phyloP scores from a whole-genome alignment of 176 grass and related monocot species.

The Carex pumila region DNA sequence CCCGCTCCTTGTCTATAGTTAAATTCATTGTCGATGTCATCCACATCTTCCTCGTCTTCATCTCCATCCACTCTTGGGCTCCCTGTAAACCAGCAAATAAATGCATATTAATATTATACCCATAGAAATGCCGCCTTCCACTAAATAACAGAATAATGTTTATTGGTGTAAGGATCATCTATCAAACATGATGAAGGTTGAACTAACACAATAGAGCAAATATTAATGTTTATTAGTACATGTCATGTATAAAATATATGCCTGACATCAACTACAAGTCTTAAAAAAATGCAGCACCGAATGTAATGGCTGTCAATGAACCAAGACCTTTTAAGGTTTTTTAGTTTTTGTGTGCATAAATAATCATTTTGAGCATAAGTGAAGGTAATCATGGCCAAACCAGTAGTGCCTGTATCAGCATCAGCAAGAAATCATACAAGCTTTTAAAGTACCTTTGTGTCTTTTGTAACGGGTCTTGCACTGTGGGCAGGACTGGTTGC shows the following conservation, averaged over 20 bases:
- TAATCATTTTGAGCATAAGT: not conserved
- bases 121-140: not conserved
- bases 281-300: not conserved
- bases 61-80: conserved; percentile 94
- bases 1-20: conserved; percentile 65
- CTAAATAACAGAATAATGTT: not conserved
- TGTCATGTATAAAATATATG: not conserved
- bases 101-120: not conserved
- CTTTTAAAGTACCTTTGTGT: conserved; percentile 55
- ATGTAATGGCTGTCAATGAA: not conserved
- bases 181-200: not conserved
- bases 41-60: conserved; percentile 92
- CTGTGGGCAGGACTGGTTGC: conserved; percentile 91
- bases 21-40: conserved; percentile 98
- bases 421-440: not conserved
- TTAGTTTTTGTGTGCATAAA: not conserved
- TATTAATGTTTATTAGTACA: not conserved
- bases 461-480: conserved; percentile 99
- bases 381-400: not conserved
- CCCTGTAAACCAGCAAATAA: conserved; percentile 42
- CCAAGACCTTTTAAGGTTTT: not conserved
- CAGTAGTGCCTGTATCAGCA: not conserved
- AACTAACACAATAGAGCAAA: not conserved
- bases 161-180: not conserved
- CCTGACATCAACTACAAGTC: not conserved